Percentiles rank a stretch among this genome's conserved stretches.
Conservation (phyloP, 2,329 filamentous ascomycete genomes). For the Fulvia fulva region DNA sequence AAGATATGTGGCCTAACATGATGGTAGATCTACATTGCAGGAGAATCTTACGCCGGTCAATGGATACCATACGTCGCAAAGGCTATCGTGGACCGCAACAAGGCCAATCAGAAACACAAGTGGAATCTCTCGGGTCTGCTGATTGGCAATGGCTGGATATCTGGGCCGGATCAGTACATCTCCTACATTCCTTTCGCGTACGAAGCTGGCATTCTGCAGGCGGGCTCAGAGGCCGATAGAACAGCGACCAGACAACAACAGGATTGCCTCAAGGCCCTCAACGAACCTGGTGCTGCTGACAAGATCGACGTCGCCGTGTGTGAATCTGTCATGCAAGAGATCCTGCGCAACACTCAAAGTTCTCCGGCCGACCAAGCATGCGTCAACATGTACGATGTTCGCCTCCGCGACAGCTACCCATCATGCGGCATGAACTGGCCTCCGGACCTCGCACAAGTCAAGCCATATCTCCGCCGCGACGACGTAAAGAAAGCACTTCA, state of each 20-base stretch:
- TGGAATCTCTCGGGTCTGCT: slow-evolving; percentile 84
- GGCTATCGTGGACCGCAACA: slow-evolving; percentile 84
- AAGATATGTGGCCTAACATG: neutral
- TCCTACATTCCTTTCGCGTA: slow-evolving; percentile 80
- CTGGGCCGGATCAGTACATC: slow-evolving; percentile 82
- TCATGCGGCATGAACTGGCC: slow-evolving; percentile 98
- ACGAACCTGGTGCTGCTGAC: slow-evolving; percentile 51
- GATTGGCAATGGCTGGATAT: slow-evolving; percentile 98
- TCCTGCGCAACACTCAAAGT: slow-evolving; percentile 60
- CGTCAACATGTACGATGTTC: slow-evolving; percentile 95
- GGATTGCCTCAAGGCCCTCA: slow-evolving; percentile 61
- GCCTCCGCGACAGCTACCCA: slow-evolving; percentile 72
- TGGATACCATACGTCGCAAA: slow-evolving; percentile 96
- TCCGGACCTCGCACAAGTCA: slow-evolving; percentile 72
- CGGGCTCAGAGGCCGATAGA: slow-evolving; percentile 62
- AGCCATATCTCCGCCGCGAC: slow-evolving; percentile 76
- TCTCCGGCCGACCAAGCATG: slow-evolving; percentile 56
- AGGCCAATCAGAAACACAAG: slow-evolving; percentile 42
- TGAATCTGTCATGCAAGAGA: slow-evolving; percentile 69
- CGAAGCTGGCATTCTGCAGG: slow-evolving; percentile 66
- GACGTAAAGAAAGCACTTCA: slow-evolving; percentile 80
- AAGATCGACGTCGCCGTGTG: slow-evolving; percentile 67
- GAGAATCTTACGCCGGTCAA: slow-evolving; percentile 95
- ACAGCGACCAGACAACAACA: slow-evolving; percentile 66
- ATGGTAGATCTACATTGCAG: slow-evolving; percentile 79